phyloP scores from a whole-genome alignment of 441 rosid genomes.

The Gossypium schwendimanii region DNA sequence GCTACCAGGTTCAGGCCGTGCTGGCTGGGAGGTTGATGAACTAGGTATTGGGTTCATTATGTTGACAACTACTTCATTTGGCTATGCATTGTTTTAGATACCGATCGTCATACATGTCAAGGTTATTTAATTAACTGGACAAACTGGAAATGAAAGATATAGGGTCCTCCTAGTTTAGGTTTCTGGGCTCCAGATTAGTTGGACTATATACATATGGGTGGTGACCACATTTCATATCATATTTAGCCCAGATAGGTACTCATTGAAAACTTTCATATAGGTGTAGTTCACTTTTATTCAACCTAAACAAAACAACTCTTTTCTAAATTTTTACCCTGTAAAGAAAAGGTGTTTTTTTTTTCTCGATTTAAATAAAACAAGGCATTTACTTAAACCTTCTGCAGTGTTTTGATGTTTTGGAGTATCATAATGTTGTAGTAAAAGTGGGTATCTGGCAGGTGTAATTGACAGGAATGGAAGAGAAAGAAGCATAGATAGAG shows the following conservation, averaged over 20 bases:
- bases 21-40: slow-evolving; percentile 96
- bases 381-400: neutral
- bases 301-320: too few relatives aligned
- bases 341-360: neutral
- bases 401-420: neutral
- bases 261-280: neutral
- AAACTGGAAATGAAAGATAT: neutral
- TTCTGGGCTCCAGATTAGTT: too few relatives aligned
- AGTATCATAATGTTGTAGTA: neutral
- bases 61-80: slow-evolving; percentile 1
- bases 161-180: neutral
- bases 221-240: neutral
- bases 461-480: slow-evolving; percentile 51
- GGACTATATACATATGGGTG: too few relatives aligned
- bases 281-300: neutral
- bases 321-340: too few relatives aligned
- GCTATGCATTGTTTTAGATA: neutral
- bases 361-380: neutral
- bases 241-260: neutral
- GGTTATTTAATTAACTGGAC: neutral
- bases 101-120: neutral
- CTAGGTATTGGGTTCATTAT: slow-evolving; percentile 41
- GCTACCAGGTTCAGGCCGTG: slow-evolving; percentile 84
- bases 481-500: slow-evolving; percentile 61
- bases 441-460: slow-evolving; percentile 31